Base-by-base conservation (phyloP, 257 asterid genomes). In the Cynanchum wilfordii region DNA sequence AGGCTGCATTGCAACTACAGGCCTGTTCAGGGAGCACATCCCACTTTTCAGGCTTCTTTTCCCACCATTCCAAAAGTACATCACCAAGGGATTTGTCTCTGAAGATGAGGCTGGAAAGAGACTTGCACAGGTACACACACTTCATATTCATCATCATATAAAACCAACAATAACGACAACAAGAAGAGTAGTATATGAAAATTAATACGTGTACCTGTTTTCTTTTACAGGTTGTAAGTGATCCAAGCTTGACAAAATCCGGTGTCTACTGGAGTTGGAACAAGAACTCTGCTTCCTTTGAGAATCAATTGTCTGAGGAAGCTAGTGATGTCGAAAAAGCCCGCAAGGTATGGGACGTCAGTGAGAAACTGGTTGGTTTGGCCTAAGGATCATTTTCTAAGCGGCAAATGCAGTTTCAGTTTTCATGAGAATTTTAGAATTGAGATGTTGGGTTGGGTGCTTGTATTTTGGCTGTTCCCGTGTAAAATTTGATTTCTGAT, bases 241-340 rank as follows among this genome's bases (percentile, higher is more conserved):
- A 93, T 79, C 92, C 97, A 29, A 89, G 94, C 81, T 83, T 93
- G 38, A 73, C 96, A 5, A 93, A 93, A 63, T 93, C 98, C 3
- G 98, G 98, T 1, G 98, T 93, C 1, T 93, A 93, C 81, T 93
- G 98, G 98, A 93, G 98, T 84, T 93, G 98, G 97, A 91, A 93
- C 77, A 84, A 71, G 7, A 77, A 81, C 72, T 93, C 97, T 2
- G 80, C 98, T 20, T 91, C 97, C 2, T 93, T 93, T 44, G 91
- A 89, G 85, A 93, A 93, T 79, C 88, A 83, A 79, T 86, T 93
- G 20, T 91, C 97, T 0, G 77, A 91, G 73, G 98, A 93, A 78
- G 98, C 98, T 5, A 91, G 98, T 60, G 85, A 93, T 78, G 86
- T 85, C 5, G 91, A 88, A 70, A 93, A 93, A 79, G 98, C 97